phyloP scores from a whole-genome alignment of 495 filamentous ascomycete genomes.

The Aspergillus ostianus region DNA sequence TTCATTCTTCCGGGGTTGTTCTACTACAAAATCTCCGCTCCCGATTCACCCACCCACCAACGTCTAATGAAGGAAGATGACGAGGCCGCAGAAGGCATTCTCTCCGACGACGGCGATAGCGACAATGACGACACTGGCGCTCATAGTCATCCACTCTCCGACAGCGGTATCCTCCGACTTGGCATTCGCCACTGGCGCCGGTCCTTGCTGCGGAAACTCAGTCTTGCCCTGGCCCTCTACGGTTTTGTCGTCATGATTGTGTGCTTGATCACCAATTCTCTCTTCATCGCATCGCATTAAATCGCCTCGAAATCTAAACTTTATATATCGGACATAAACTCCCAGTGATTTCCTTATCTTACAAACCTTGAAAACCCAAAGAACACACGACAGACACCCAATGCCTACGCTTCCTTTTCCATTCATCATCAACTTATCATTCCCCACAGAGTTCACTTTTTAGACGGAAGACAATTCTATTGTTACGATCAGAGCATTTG shows the following conservation, averaged over 20 bases:
- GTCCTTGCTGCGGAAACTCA: conserved; percentile 65
- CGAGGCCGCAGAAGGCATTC: conserved; percentile 47
- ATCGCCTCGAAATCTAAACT: not conserved
- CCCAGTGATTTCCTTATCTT: not conserved
- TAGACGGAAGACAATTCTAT: not conserved
- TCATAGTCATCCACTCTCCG: conserved; percentile 36
- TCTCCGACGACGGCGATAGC: conserved; percentile 45
- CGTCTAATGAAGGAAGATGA: conserved; percentile 88
- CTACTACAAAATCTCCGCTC: conserved; percentile 95
- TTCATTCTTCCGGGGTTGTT: conserved; percentile 96
- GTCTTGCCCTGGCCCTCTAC: conserved; percentile 77
- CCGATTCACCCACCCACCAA: conserved; percentile 79
- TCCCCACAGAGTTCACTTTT: not conserved
- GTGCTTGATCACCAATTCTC: conserved; percentile 79
- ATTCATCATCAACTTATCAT: conserved; percentile 1
- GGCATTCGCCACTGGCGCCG: conserved; percentile 54
- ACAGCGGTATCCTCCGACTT: conserved; percentile 48
- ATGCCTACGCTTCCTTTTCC: not conserved
- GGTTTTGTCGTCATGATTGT: conserved; percentile 85
- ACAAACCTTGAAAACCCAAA: not conserved
- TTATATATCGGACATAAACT: not conserved
- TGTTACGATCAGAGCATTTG: not conserved
- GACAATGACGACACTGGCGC: conserved; percentile 39
- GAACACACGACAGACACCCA: not conserved
- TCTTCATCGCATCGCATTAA: conserved; percentile 61